Percentiles rank a stretch among this genome's conserved stretches.
Evolutionary conservation across 306 rosid species (phyloP).

Genomic region (Echinosophora koreensis): DNA sequence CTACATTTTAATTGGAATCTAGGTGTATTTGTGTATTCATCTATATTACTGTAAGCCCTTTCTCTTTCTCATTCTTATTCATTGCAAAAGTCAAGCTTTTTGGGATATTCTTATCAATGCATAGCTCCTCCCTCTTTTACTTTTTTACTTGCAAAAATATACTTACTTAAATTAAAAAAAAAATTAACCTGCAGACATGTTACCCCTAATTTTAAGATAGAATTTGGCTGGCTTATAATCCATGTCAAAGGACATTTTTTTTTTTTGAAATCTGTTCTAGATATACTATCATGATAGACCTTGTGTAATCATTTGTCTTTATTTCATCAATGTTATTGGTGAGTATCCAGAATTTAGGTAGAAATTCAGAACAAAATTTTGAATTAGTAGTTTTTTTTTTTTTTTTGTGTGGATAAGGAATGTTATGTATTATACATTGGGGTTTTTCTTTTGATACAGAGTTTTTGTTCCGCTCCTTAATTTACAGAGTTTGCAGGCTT

Average conservation of each 20-base stretch:
- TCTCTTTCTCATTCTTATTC: neutral
- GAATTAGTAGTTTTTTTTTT: neutral
- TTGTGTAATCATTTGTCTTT: neutral
- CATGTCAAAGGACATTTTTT: neutral
- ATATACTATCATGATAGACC: neutral
- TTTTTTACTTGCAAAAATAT: neutral
- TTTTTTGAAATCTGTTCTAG: neutral
- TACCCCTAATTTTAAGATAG: neutral
- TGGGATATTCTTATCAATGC: neutral
- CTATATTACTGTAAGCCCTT: neutral
- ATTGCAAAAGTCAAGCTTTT: neutral
- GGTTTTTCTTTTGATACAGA: neutral
- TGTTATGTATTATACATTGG: slow-evolving; percentile 2
- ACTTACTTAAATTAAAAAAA: neutral
- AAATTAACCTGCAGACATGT: neutral
- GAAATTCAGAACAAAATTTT: neutral
- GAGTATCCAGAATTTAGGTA: neutral
- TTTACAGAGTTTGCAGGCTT: slow-evolving; percentile 38
- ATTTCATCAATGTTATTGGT: neutral
- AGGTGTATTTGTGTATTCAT: slow-evolving; percentile 6
- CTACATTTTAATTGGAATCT: neutral
- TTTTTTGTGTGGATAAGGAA: neutral
- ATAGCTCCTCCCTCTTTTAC: neutral
- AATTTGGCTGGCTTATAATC: neutral
- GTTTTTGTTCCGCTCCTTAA: slow-evolving; percentile 18